phyloP scores from a whole-genome alignment of 1,139 yeast species.

The Taphrina pruni region DNA sequence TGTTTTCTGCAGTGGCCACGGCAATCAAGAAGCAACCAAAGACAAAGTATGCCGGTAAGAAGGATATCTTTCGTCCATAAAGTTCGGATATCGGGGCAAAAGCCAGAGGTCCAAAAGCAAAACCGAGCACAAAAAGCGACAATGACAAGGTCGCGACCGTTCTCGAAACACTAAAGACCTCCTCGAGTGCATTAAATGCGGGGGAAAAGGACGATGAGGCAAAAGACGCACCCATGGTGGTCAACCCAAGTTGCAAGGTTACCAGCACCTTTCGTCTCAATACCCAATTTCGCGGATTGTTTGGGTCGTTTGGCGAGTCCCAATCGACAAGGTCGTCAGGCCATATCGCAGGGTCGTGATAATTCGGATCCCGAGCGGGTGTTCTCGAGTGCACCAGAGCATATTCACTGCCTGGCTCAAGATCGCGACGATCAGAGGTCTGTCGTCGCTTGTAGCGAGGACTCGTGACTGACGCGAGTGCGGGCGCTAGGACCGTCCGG shows the following conservation, averaged over 20 bases:
- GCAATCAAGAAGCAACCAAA: constrained; percentile 62
- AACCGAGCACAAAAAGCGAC: constrained; percentile 67
- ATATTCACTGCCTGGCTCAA: constrained; percentile 27
- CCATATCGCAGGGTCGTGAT: constrained; percentile 30
- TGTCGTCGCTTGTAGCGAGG: constrained; percentile 9
- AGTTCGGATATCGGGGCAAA: constrained; percentile 83
- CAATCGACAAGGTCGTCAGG: constrained; percentile 50
- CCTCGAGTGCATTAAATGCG: constrained; percentile 56
- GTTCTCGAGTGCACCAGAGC: constrained; percentile 19
- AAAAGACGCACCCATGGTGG: constrained; percentile 64
- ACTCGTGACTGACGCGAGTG: not conserved
- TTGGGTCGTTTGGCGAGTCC: constrained; percentile 64
- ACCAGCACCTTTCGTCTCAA: constrained; percentile 54
- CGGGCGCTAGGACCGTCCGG: not conserved
- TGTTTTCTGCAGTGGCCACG: constrained; percentile 62
- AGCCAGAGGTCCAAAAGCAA: constrained; percentile 72
- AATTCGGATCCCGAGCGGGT: constrained; percentile 25
- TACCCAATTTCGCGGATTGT: constrained; percentile 66
- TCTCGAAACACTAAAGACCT: constrained; percentile 66
- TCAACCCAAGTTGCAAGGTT: constrained; percentile 55
- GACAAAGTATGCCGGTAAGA: constrained; percentile 26
- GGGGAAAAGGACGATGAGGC: constrained; percentile 69
- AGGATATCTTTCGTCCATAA: constrained; percentile 64
- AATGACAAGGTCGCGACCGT: constrained; percentile 83
- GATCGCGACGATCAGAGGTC: constrained; percentile 10